A percentile compares a stretch with the other conserved stretches of the same genome.
Conservation (phyloP, 768 basidiomycete genomes). For the Gloeophyllum trabeum region DNA sequence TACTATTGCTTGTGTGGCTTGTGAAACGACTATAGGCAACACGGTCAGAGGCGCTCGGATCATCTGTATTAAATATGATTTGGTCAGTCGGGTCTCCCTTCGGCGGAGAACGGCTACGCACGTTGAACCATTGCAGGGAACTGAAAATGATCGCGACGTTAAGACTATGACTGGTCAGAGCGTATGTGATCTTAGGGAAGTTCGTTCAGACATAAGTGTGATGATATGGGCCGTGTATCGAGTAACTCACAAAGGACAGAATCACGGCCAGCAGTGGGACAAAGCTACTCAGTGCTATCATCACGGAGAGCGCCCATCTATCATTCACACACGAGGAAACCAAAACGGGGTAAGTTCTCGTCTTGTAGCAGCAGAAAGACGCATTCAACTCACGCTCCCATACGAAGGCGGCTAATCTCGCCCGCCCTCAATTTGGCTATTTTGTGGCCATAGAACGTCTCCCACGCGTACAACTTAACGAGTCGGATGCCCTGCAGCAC, state of each 20-base stretch:
- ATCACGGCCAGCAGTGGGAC: constrained; percentile 41
- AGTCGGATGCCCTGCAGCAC: constrained; percentile 58
- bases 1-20: constrained; percentile 36
- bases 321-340: background rate
- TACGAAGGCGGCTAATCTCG: constrained; percentile 11
- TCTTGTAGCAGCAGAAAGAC: too few relatives aligned
- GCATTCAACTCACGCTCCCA: constrained; percentile 15
- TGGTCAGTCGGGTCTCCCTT: too few relatives aligned
- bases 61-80: too few relatives aligned
- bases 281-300: constrained; percentile 35
- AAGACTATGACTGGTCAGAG: constrained; percentile 40
- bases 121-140: constrained; percentile 49
- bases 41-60: constrained; percentile 48
- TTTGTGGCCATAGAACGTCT: constrained; percentile 33
- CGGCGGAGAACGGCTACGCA: too few relatives aligned
- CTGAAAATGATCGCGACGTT: constrained; percentile 44
- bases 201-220: background rate
- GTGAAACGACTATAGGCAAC: constrained; percentile 41
- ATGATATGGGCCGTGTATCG: background rate
- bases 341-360: background rate
- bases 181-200: constrained; percentile 44
- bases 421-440: constrained; percentile 24
- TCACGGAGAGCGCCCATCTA: constrained; percentile 15
- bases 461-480: constrained; percentile 57
- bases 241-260: constrained; percentile 33